Percentiles rank a stretch among this genome's conserved stretches.
Evolutionary conservation across 345 rosid genomes (phyloP).

Genomic region (Mangifera indica): DNA sequence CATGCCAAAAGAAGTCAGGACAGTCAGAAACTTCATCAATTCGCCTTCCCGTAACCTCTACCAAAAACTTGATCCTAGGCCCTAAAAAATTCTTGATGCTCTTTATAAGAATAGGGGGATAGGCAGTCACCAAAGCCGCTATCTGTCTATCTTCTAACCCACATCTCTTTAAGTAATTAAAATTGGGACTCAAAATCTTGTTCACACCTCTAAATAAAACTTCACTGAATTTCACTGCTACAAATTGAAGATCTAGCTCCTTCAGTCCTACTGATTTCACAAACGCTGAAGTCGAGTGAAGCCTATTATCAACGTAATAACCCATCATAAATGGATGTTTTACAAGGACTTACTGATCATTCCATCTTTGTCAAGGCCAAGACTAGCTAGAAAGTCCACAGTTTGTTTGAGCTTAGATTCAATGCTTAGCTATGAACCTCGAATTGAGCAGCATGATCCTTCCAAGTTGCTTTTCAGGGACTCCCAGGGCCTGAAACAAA

Average conservation of each 20-base stretch:
- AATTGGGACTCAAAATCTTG: conserved; percentile 59
- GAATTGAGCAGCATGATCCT: conserved; percentile 66
- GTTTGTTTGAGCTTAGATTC: conserved; percentile 56
- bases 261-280: conserved; percentile 56
- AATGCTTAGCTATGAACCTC: conserved; percentile 75
- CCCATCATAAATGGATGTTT: conserved; percentile 75
- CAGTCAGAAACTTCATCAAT: conserved; percentile 58
- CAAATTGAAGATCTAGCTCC: conserved; percentile 44
- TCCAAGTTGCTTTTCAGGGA: conserved; percentile 71
- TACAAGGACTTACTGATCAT: too few relatives aligned
- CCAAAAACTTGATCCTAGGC: conserved; percentile 71
- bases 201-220: conserved; percentile 62
- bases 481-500: conserved; percentile 74
- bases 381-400: conserved; percentile 54
- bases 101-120: conserved; percentile 67
- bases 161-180: conserved; percentile 38
- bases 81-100: conserved; percentile 61
- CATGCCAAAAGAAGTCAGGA: conserved; percentile 67
- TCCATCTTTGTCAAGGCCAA: conserved; percentile 58
- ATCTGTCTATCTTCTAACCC: conserved; percentile 60
- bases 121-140: conserved; percentile 54
- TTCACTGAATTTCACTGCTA: conserved; percentile 58
- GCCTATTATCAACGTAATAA: conserved; percentile 56
- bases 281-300: conserved; percentile 57
- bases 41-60: conserved; percentile 62